Conservation (phyloP, 495 filamentous ascomycete genomes). For the Xylaria flabelliformis region DNA sequence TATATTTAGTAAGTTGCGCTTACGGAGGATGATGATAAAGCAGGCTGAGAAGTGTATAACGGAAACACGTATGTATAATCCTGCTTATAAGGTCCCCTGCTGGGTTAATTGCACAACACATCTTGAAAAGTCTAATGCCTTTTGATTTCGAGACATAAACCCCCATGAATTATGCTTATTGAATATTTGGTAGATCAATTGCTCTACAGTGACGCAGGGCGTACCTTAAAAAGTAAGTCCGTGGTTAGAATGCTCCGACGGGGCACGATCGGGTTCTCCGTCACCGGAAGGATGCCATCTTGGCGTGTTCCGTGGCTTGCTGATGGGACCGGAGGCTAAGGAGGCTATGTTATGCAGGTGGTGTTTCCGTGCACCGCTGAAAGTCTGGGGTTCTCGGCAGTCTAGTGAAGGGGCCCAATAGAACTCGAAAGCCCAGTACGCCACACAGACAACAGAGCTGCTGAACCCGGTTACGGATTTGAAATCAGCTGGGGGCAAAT, state of each 20-base stretch:
- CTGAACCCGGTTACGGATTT: background rate
- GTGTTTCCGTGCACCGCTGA: background rate
- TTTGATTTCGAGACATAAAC: background rate
- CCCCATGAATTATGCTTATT: background rate
- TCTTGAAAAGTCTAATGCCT: background rate
- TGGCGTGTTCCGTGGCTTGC: background rate
- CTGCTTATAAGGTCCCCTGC: background rate
- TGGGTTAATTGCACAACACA: background rate
- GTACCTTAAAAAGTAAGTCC: background rate
- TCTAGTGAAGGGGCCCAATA: background rate
- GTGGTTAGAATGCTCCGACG: background rate
- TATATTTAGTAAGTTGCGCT: background rate
- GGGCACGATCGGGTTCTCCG: background rate
- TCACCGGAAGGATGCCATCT: background rate
- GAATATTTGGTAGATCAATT: background rate
- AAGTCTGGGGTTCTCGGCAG: background rate
- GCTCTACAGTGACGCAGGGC: background rate
- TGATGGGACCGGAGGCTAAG: background rate
- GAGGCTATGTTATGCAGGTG: background rate
- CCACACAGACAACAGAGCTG: background rate
- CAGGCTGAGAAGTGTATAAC: background rate
- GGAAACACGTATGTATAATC: background rate
- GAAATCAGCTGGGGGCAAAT: conserved; percentile 1
- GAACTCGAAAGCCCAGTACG: background rate
- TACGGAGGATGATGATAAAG: background rate